These are phyloP conservation scores for Aspergillus sp. DNA, from an alignment of 2,329 filamentous ascomycete genomes.

Conservation along the genomic window DNA sequence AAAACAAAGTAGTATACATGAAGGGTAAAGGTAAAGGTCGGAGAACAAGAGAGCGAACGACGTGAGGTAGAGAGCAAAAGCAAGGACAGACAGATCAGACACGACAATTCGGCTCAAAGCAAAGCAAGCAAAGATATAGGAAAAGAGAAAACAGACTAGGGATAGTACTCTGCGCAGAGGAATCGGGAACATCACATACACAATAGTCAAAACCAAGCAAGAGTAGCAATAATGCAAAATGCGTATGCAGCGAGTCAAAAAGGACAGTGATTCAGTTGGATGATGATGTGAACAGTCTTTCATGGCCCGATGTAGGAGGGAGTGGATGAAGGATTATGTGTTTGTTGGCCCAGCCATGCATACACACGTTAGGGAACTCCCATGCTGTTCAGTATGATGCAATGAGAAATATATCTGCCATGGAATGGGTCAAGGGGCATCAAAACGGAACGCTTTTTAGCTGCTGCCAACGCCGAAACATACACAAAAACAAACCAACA, in stretches of 20 bases:
- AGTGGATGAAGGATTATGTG: neutral
- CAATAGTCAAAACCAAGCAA: neutral
- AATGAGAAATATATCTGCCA: neutral
- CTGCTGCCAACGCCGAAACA: constrained; percentile 9
- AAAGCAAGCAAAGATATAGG: neutral
- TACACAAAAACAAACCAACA: constrained; percentile 4
- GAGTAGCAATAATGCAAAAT: neutral
- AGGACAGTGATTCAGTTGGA: constrained; percentile 1
- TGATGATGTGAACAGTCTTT: constrained; percentile 1
- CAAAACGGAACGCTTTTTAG: constrained; percentile 6
- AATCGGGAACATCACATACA: neutral
- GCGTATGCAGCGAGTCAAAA: neutral
- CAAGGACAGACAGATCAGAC: neutral
- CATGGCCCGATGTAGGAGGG: neutral
- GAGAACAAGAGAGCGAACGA: neutral
- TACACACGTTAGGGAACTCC: constrained; percentile 3
- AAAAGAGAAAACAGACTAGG: constrained; percentile 1
- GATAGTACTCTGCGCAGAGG: constrained; percentile 7
- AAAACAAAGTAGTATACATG: constrained; percentile 5
- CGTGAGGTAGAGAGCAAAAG: neutral
- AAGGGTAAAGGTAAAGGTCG: neutral
- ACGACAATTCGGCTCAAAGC: neutral
- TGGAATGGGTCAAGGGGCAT: neutral
- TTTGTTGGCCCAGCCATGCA: constrained; percentile 9
- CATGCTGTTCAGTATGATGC: constrained; percentile 6